Base-by-base conservation (phyloP, 169 alveolate species). In the Blepharisma undulans region DNA sequence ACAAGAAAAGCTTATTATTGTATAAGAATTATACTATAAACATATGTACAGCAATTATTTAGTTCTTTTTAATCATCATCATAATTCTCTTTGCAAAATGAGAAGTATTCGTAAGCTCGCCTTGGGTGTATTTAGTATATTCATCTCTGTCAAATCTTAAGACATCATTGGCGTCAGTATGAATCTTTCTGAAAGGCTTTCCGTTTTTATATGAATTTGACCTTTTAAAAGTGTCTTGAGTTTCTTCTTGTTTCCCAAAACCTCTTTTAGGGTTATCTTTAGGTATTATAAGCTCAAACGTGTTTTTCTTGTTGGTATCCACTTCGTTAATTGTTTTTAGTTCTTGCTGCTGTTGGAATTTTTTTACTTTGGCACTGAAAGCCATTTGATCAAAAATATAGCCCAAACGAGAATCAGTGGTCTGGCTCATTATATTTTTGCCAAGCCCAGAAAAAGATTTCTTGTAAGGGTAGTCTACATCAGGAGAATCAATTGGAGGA, bases 401-500 rank as follows among this genome's bases (percentile, higher is more conserved):
- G 66, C 66, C 66, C 0, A 48, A 3, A 10, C 66, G 7, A 5
- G 66, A 2, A 48, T 48, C 66, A 48, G 66, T 2, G 0, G 3
- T 48, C 14, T 48, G 66, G 10, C 14, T 48, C 66, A 48, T 48
- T 48, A 48, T 48, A 18, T 5, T 48, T 18, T 72, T 29, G 88
- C 78, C 4, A 94, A 95, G 76, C 93, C 97, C 84, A 5, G 66
- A 48, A 0, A 48, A 18, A 48, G 66, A 48, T 48, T 48, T 48
- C 10, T 48, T 48, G 10, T 48, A 48, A 5, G 66, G 66, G 14
- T 48, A 48, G 66, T 48, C 66, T 10, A 18, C 21, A 1, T 48
- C 66, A 10, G 66, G 66, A 48, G 66, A 48, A 48, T 48, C 93
- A 88, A 76, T 94, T 93, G 80, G 93, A 92, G 29, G 93, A 78